Percentiles rank a stretch among this genome's conserved stretches.
Conservation (phyloP, 2,329 filamentous ascomycete species). For the Microcera coccophila region DNA sequence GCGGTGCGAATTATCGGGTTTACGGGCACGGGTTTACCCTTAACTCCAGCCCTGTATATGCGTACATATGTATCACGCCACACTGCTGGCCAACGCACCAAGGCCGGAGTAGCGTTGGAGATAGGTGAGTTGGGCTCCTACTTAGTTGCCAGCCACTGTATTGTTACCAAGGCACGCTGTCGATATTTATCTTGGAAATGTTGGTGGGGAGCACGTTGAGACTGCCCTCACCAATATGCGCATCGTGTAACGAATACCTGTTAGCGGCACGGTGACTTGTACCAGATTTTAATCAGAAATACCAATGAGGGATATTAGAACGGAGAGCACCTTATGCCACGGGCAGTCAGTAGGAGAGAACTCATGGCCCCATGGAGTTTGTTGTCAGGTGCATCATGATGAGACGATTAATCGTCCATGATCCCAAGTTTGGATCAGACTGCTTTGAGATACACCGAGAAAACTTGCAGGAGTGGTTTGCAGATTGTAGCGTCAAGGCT, state of each 20-base stretch:
- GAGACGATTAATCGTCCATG: constrained; percentile 70
- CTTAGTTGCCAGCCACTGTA: too few species aligned
- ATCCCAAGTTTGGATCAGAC: constrained; percentile 61
- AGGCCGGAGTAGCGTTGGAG: too few species aligned
- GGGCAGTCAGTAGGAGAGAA: constrained; percentile 34
- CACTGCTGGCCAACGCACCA: too few species aligned
- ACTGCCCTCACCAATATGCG: constrained; percentile 33
- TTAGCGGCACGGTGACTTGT: neutral
- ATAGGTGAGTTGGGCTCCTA: too few species aligned
- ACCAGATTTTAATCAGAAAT: neutral
- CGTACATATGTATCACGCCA: too few species aligned
- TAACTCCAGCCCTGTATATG: too few species aligned
- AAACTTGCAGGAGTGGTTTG: constrained; percentile 71
- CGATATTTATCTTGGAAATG: constrained; percentile 61
- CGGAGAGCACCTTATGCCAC: neutral
- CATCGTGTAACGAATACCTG: neutral
- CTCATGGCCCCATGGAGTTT: constrained; percentile 62
- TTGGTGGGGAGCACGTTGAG: constrained; percentile 50
- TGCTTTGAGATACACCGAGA: constrained; percentile 70
- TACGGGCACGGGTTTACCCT: too few species aligned
- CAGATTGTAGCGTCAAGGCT: constrained; percentile 69
- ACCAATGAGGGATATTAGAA: neutral
- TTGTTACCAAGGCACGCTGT: too few species aligned
- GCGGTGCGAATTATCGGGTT: too few species aligned
- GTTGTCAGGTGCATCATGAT: constrained; percentile 67